Conservation (phyloP, 1,284 basidiomycete genomes). For the Irpex sp. region DNA sequence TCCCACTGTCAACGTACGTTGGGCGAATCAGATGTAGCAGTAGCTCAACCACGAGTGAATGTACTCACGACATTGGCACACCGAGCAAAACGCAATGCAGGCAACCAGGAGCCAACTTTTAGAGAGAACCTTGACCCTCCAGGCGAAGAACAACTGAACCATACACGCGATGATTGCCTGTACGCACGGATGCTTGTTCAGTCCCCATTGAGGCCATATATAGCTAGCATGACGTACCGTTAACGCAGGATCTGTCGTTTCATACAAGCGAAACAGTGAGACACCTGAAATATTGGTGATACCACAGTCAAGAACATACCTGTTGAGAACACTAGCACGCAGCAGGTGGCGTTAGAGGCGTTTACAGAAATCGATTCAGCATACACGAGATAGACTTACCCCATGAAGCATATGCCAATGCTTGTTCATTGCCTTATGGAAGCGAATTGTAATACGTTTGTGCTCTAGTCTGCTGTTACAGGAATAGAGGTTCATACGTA, state of each 20-base stretch:
- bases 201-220: no score
- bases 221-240: not conserved
- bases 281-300: not conserved
- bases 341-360: not conserved
- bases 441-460: not conserved
- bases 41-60: not conserved
- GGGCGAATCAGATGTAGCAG: not conserved
- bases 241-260: not conserved
- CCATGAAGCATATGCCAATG: conserved; percentile 1
- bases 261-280: not conserved
- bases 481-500: not conserved
- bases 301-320: not conserved
- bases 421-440: conserved; percentile 2
- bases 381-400: not conserved
- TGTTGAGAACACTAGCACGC: not conserved
- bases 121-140: conserved; percentile 9
- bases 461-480: no score
- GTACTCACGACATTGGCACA: conserved; percentile 1
- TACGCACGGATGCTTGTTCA: not conserved
- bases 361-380: not conserved
- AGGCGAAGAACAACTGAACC: conserved; percentile 11
- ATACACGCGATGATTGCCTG: conserved; percentile 9
- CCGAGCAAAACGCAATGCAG: conserved; percentile 1
- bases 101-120: conserved; percentile 2
- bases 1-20: conserved; percentile 1